Base-by-base conservation (phyloP, 2,329 filamentous ascomycete genomes). In the Penicillium aurantiogriseum region DNA sequence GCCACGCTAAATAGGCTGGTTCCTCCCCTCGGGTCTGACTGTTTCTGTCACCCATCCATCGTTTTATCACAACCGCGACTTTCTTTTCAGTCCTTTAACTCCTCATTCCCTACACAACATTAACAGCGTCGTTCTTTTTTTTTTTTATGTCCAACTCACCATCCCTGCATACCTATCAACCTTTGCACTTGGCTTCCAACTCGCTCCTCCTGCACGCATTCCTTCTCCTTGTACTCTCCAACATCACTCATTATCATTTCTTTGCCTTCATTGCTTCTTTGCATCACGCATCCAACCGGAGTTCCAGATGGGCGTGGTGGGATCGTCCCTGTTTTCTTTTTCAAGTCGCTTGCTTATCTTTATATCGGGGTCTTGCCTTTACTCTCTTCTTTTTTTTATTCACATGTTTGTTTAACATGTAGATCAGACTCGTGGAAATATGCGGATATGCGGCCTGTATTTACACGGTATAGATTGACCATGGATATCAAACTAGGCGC, bases 221-320 rank as follows among this genome's bases (percentile, higher is more conserved):
- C 31, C 15, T 56, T 58, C 31, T 46, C 13, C 13, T 54, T 58
- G 23, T 38, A 23, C n/a, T 23, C n/a, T 35, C 21, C 27, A 45
- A 21, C 42, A 44, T 19, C 59, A 39, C 40, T 50, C 44, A 39
- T 61, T 47, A 29, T 40, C 29, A 27, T 29, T 27, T 19, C 42
- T 42, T 40, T 40, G 27, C 56, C 21, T 47, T 48, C n/a, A 39
- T 29, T 40, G 21, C 25, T 47, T 43, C 23, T 57, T 58, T 65
- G 65, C 66, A 68, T 68, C 60, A 56, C 60, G 62, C 67, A 69
- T 69, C 57, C 52, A 42, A 63, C 57, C 58, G 68, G 67, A 69
- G 68, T 70, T 68, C 51, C 58, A 61, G 57, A 61, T 51, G 54
- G 61, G 67, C 61, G 67, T 59, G 56, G 56, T 61, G 58, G 61